Evolutionary conservation across 208 protist genomes (phyloP), one percentile per base, ranked within the genome.

Genomic region (Acanthamoeba lenticulata): DNA sequence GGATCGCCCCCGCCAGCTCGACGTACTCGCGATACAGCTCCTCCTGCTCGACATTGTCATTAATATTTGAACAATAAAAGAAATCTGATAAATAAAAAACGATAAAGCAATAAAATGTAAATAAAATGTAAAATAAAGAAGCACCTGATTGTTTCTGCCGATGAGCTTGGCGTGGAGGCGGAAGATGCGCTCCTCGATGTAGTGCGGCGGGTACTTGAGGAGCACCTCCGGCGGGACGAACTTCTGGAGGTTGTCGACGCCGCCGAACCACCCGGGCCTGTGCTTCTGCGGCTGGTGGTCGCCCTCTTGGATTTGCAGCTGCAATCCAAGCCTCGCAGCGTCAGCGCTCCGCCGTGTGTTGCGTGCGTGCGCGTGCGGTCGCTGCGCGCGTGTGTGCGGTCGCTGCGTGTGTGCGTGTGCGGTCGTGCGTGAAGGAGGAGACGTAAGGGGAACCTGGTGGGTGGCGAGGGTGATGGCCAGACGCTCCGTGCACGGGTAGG

Each of bases 251-350:
- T 90, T 19, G 13, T 90, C 83, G 17, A 34, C 38, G 11, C 38
- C 55, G 17, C 83, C 83, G 34, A 90, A 69, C 83, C 83, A 90
- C 15, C 83, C 83, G 1, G 38, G 34, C 45, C 29, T 67, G 36
- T 90, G 83, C 29, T 65, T 90, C 27, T 90, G 44, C 38, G 83
- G 83, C 34, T 67, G 47, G 83, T 90, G 83, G 34, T 90, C 83
- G 19, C 83, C 83, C 24, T 65, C 52, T 65, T 65, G 83, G 36
- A 90, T 90, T 90, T 90, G 83, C 29, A 90, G 42, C 83, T 90
- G 52, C 7, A 6, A 83, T 27, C 15, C 47, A 15, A 55, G 15
- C 11, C 47, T 24, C 47, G 21, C 47, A 55, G n/a, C n/a, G n/a
- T n/a, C n/a, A n/a, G n/a, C n/a, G n/a, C n/a, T n/a, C n/a, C n/a